phyloP scores from a whole-genome alignment of 179 eudicot genomes.

The Silene vulgaris region DNA sequence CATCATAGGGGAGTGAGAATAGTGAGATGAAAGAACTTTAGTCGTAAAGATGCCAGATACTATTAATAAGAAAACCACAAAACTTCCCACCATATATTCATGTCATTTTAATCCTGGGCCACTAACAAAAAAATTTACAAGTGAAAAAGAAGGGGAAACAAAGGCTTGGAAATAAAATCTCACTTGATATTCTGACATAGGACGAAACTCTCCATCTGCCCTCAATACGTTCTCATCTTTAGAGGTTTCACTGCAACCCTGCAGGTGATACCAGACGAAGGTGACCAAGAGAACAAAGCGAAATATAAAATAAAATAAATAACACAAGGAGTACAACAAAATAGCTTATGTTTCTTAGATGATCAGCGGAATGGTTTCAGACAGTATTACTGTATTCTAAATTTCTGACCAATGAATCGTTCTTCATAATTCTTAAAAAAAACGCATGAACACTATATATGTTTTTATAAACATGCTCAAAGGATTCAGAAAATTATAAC shows the following conservation, averaged over 20 bases:
- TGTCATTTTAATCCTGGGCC: not conserved
- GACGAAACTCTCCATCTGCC: slow-evolving; percentile 31
- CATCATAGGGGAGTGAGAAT: no score
- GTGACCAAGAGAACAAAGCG: not conserved
- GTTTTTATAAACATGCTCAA: not conserved
- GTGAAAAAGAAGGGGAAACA: not conserved
- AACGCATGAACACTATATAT: not conserved
- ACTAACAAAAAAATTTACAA: not conserved
- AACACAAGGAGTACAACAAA: not conserved
- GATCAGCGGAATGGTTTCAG: not conserved
- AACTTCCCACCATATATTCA: not conserved
- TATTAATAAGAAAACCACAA: not conserved
- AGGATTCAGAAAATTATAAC: not conserved
- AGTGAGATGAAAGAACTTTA: not conserved
- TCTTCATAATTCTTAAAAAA: not conserved
- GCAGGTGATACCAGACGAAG: slow-evolving; percentile 19
- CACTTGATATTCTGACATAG: slow-evolving; percentile 40
- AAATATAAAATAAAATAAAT: not conserved
- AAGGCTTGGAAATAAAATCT: slow-evolving; percentile 19
- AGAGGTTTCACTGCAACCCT: slow-evolving; percentile 42
- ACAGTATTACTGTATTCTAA: not conserved
- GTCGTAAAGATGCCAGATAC: not conserved
- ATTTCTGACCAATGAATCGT: not conserved
- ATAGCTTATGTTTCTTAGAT: no score
- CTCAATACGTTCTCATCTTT: slow-evolving; percentile 28